Percentiles rank a stretch among this genome's conserved stretches.
These are phyloP conservation scores for Fragosphaeria purpurea DNA, from an alignment of 2,329 filamentous ascomycete species.

Conservation along the genomic window DNA sequence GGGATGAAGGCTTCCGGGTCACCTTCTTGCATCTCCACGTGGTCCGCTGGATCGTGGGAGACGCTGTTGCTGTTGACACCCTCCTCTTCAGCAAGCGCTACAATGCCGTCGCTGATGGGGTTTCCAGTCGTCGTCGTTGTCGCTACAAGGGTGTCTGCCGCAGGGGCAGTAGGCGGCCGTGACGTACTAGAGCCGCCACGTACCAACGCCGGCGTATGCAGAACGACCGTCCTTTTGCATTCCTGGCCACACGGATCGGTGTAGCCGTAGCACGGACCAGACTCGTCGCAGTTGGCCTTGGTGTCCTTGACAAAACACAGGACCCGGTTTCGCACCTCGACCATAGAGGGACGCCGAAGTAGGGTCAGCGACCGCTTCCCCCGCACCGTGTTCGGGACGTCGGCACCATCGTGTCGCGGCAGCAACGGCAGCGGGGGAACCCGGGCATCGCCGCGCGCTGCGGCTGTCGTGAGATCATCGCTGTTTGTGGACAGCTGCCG, in stretches of 20 bases:
- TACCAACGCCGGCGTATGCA: conserved; percentile 27
- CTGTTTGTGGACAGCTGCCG: conserved; percentile 14
- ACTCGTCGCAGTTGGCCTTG: conserved; percentile 51
- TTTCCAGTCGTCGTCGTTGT: no score
- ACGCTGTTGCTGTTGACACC: neutral
- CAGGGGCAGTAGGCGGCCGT: neutral
- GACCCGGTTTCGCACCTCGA: conserved; percentile 44
- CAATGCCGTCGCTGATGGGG: no score
- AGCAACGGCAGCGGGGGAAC: no score
- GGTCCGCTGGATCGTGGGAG: neutral
- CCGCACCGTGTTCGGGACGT: conserved; percentile 2
- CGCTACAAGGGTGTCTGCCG: neutral
- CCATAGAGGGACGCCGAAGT: conserved; percentile 42
- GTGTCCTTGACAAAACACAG: conserved; percentile 57
- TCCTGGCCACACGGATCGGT: conserved; percentile 56
- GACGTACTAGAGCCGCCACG: neutral
- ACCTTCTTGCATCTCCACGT: conserved; percentile 22
- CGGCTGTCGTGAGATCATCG: neutral
- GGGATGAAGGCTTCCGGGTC: neutral
- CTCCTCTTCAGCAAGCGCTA: conserved; percentile 15
- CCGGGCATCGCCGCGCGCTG: neutral
- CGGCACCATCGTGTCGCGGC: neutral
- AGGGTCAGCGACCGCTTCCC: conserved; percentile 9
- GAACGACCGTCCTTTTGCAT: conserved; percentile 49
- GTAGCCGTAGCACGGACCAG: conserved; percentile 53